Percentiles rank a stretch among this genome's conserved stretches.
Evolutionary conservation across 768 basidiomycete species (phyloP).

Genomic region (Clitopilus hobsonii): DNA sequence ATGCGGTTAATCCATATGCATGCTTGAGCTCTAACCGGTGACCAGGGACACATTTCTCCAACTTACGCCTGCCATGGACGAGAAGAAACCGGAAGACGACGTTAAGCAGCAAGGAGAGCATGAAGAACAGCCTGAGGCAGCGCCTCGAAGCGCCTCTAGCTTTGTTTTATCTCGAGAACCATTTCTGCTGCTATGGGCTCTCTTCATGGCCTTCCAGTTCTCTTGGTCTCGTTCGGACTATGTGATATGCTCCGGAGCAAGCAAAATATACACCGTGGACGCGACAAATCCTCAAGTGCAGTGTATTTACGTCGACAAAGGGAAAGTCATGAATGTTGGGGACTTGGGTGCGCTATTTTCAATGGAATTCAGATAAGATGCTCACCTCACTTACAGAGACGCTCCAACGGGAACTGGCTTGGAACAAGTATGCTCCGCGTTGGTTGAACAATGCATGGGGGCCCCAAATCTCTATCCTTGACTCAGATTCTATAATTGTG

Average conservation of each 20-base stretch:
- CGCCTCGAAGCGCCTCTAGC: background rate
- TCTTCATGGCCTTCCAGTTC: background rate
- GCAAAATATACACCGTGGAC: slow-evolving; percentile 71
- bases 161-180: background rate
- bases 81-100: background rate
- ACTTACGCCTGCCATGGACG: background rate
- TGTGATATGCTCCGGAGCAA: slow-evolving; percentile 48
- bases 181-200: background rate
- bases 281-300: slow-evolving; percentile 42
- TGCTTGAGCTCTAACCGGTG: too few species aligned
- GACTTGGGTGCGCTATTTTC: slow-evolving; percentile 30
- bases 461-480: slow-evolving; percentile 12
- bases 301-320: slow-evolving; percentile 52
- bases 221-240: slow-evolving; percentile 26
- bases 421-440: slow-evolving; percentile 7
- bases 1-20: background rate
- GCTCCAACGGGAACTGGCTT: slow-evolving; percentile 3
- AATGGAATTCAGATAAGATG: background rate
- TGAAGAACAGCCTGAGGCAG: background rate
- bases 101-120: background rate
- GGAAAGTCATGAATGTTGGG: slow-evolving; percentile 44
- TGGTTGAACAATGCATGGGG: background rate
- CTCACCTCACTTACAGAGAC: background rate
- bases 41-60: too few species aligned
- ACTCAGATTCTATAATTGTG: slow-evolving; percentile 45